Evolutionary conservation across 495 filamentous ascomycete species (phyloP), one percentile per base, ranked within the genome.

Genomic region (Annulohypoxylon moriforme): DNA sequence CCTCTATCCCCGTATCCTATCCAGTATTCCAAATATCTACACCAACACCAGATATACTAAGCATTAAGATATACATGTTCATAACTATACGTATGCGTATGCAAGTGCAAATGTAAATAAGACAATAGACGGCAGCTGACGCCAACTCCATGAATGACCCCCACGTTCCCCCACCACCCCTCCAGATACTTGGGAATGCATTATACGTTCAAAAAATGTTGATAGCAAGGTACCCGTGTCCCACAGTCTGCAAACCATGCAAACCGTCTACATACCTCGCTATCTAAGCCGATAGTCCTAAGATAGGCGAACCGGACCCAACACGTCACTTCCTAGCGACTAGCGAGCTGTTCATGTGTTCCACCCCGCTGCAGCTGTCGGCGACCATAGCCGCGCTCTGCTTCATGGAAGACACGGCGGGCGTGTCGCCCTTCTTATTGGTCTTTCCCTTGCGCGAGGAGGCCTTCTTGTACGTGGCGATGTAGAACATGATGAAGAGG

Each of bases 401-500:
- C 72, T 68, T 74, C 64, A 74, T 74, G 34, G 72, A 74, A 0
- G 67, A 60, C 0, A 74, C 64, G 0, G 72, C 13, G 3, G 53
- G 2, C 31, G 61, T 68, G 0, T 71, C 67, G 7, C 34, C 52
- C 59, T 68, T 74, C 67, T 64, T 74, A 64, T 71, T 71, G 67
- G 72, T n/a, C 46, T n/a, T n/a, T n/a, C n/a, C n/a, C n/a, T 59
- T 67, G 7, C 67, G 63, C 20, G 72, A 68, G 1, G 70, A 64
- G 6, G 67, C 82, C 88, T 96, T 97, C 81, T 90, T 93, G 85
- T 98, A 98, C 66, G 95, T 98, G 60, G 93, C 91, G 67, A 96
- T 85, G 87, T 98, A 98, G 91, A 98, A 98, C 69, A 91, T 92
- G 84, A 98, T 96, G 89, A 98, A 98, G 60, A 98, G 92, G 65